Percentiles rank a stretch among this genome's conserved stretches.
Conservation (phyloP, 1,284 basidiomycete species). For the Dichomitus squalens region DNA sequence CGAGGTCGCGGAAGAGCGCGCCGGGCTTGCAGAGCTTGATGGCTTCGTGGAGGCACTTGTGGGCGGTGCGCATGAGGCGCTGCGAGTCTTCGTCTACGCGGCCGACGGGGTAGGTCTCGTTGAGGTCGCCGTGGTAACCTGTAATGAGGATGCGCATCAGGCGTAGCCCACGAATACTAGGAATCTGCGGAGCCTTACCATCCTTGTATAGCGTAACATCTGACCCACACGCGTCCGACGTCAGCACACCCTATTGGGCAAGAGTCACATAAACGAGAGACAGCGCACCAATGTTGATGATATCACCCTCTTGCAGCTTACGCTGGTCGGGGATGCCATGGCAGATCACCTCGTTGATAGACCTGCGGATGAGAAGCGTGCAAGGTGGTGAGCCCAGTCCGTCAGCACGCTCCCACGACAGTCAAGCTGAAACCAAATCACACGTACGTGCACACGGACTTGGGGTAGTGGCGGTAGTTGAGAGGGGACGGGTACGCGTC, state of each 20-base stretch:
- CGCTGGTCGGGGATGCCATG: conserved; percentile 95
- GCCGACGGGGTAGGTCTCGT: conserved; percentile 90
- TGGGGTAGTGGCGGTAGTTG: conserved; percentile 92
- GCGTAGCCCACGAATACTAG: not conserved
- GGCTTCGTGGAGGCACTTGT: conserved; percentile 82
- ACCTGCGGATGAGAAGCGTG: conserved; percentile 45
- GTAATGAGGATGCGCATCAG: not conserved
- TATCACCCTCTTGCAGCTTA: conserved; percentile 88
- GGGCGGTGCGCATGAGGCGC: conserved; percentile 81
- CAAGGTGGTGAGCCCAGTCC: not conserved
- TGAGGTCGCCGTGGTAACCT: conserved; percentile 92
- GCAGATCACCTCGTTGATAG: conserved; percentile 96
- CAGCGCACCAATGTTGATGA: conserved; percentile 82
- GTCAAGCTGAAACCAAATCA: not conserved
- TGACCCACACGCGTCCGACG: conserved; percentile 25
- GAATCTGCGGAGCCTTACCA: conserved; percentile 42
- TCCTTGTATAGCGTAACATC: conserved; percentile 72
- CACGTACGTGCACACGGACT: conserved; percentile 93
- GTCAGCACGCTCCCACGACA: not conserved
- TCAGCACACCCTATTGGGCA: not conserved
- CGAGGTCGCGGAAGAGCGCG: conserved; percentile 81
- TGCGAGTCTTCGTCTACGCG: conserved; percentile 81
- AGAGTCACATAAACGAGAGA: not conserved
- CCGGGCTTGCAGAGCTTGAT: conserved; percentile 93
- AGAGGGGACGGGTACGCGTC: conserved; percentile 94